phyloP scores from a whole-genome alignment of 176 grass and related monocot species.

The Neostapfia colusana region DNA sequence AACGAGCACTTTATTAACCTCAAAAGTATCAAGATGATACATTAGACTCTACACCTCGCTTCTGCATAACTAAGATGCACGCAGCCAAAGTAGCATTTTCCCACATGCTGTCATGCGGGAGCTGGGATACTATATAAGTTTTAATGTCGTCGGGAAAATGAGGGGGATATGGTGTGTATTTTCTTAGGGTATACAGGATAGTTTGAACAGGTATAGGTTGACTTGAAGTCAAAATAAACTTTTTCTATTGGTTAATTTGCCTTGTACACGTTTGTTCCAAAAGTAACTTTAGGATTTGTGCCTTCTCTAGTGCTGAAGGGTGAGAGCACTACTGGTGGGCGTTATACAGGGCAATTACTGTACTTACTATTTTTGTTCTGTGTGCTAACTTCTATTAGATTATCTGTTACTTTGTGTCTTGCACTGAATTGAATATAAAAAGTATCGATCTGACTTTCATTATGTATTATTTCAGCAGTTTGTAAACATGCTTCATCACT shows the following conservation, averaged over 20 bases:
- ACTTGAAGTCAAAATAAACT: neutral
- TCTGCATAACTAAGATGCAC: too few relatives aligned
- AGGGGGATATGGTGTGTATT: neutral
- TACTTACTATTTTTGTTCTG: neutral
- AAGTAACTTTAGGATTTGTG: neutral
- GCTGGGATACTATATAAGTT: neutral
- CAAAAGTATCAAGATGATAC: too few relatives aligned
- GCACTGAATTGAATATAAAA: neutral
- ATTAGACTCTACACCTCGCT: too few relatives aligned
- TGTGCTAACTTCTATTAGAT: neutral
- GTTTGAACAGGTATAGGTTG: neutral
- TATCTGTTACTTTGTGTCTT: constrained; percentile 5
- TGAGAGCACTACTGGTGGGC: constrained; percentile 3
- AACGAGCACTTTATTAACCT: too few relatives aligned
- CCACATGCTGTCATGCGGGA: constrained; percentile 7
- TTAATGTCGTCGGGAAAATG: neutral
- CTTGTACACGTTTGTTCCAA: neutral
- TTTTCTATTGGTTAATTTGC: neutral
- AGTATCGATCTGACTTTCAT: neutral
- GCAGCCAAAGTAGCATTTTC: neutral
- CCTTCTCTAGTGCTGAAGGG: neutral
- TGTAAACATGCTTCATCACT: constrained; percentile 64
- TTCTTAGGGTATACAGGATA: constrained; percentile 1
- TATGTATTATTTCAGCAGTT: constrained; percentile 24
- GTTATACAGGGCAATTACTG: constrained; percentile 2